Base-by-base conservation (phyloP, 208 protist species). In the Trypanosomatidae sp. region DNA sequence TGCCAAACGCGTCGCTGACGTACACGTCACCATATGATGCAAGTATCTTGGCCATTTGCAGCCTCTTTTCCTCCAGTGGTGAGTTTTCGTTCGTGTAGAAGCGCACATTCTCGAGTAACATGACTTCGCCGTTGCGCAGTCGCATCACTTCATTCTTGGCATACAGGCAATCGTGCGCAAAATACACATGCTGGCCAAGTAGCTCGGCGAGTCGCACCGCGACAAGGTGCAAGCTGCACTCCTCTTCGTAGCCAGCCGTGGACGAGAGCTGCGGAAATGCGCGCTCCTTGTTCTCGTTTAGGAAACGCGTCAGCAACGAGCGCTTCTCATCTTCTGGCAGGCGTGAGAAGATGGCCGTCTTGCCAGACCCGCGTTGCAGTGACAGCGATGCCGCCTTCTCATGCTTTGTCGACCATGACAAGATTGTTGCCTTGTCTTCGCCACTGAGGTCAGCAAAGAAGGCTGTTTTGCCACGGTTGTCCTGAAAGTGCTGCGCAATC, bases 1-100 rank as follows among this genome's bases (percentile, higher is more conserved):
- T 97, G 52, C 97, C 97, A 67, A 99, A 99, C 18, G 97, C 97
- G 69, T 99, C 97, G 61, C 96, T 97, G 39, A 99, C 76, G 80
- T 97, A 99, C 11, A 99, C 57, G 61, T 99, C 98, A 53, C 83
- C 97, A 42, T 91, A 87, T 1, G 69, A 76, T 6, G 81, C 83
- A 4, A 99, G 74, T 20, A 94, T 84, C 8, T 73, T 67, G 6
- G 70, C 77, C 79, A 92, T 91, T 26, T 68, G 71, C 13, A 87
- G 71, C 16, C 85, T 81, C 19, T 86, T 70, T 15, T 50, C 57
- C 35, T 89, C 60, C 22, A 90, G 77, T 35, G 79, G 72, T 15
- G 94, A 95, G 62, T 96, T 85, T 59, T 99, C 97, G 59, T 99
- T 96, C 20, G 73, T 21, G 77, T 99, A 97, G 83, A 99, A 99